Percentiles rank a stretch among this genome's conserved stretches.
phyloP scores from a whole-genome alignment of 2,329 filamentous ascomycete species.

The Nigrospora osmanthi region DNA sequence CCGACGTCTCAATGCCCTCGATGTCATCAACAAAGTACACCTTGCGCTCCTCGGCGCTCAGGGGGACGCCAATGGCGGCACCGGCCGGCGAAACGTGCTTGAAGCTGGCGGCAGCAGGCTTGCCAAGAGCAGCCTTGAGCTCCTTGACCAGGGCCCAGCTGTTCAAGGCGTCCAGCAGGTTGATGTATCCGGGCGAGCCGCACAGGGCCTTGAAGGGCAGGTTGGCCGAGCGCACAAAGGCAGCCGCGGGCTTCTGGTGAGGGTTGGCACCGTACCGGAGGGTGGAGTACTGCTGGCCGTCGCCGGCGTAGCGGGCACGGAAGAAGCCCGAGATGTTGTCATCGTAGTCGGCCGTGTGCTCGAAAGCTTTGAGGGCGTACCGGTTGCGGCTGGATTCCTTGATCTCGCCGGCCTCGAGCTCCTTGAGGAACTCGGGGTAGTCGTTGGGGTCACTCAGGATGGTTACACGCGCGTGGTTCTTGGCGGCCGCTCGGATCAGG shows the following conservation, averaged over 20 bases:
- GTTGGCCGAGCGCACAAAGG: constrained; percentile 63
- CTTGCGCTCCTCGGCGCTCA: constrained; percentile 83
- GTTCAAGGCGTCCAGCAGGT: constrained; percentile 91
- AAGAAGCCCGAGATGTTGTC: constrained; percentile 93
- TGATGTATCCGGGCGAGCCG: constrained; percentile 92
- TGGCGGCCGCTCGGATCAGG: constrained; percentile 89
- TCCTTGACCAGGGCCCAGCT: constrained; percentile 97
- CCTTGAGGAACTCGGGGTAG: constrained; percentile 88
- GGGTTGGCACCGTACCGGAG: constrained; percentile 96
- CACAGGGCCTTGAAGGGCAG: constrained; percentile 93
- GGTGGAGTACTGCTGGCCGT: constrained; percentile 73
- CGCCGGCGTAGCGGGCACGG: constrained; percentile 88
- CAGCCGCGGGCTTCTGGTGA: constrained; percentile 93
- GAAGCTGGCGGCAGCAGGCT: constrained; percentile 92
- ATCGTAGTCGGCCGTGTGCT: constrained; percentile 97
- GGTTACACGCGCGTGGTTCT: constrained; percentile 94
- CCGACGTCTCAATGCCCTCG: constrained; percentile 75
- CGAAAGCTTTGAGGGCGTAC: constrained; percentile 95
- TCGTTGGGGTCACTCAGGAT: constrained; percentile 92
- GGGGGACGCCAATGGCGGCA: constrained; percentile 83
- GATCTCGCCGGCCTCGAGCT: constrained; percentile 82
- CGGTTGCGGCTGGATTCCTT: constrained; percentile 76
- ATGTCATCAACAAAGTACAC: constrained; percentile 99
- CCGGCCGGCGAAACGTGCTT: constrained; percentile 98
- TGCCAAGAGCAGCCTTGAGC: constrained; percentile 78